phyloP scores from a whole-genome alignment of 345 rosid species.

The Salix koriyanagi region DNA sequence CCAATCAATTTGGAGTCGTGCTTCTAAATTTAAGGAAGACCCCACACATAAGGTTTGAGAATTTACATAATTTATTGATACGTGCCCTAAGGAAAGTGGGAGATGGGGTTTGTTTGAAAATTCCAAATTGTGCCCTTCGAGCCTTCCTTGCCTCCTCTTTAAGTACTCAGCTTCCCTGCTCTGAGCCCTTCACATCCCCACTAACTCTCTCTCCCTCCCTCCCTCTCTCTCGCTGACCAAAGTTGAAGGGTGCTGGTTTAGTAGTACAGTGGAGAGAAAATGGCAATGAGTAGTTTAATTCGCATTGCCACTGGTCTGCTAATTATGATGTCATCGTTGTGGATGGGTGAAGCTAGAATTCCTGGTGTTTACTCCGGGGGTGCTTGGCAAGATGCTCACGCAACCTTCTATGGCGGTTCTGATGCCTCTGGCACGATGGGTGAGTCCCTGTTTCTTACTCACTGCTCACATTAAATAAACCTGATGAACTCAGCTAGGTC shows the following conservation, averaged over 20 bases:
- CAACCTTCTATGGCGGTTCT: constrained; percentile 34
- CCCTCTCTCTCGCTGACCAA: background rate
- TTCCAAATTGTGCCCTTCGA: constrained; percentile 6
- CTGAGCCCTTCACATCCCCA: background rate
- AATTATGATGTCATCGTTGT: constrained; percentile 2
- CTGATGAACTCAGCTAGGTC: background rate
- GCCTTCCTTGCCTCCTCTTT: constrained; percentile 10
- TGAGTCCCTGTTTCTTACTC: background rate
- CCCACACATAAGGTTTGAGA: background rate
- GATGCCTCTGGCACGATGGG: constrained; percentile 42
- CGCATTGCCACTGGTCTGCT: background rate
- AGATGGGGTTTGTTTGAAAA: background rate
- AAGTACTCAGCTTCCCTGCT: constrained; percentile 9
- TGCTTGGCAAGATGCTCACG: constrained; percentile 29
- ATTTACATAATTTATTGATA: background rate
- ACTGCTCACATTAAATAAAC: background rate
- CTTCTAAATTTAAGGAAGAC: no score
- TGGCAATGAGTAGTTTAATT: constrained; percentile 4
- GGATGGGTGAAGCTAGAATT: constrained; percentile 21
- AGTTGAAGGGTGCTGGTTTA: background rate
- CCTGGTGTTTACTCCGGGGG: constrained; percentile 30
- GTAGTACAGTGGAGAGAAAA: background rate
- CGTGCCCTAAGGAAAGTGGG: background rate
- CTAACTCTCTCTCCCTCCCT: background rate
- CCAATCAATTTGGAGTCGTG: background rate